Base-by-base conservation (phyloP, 805 yeast species). In the Hanseniaspora taiwanica region DNA sequence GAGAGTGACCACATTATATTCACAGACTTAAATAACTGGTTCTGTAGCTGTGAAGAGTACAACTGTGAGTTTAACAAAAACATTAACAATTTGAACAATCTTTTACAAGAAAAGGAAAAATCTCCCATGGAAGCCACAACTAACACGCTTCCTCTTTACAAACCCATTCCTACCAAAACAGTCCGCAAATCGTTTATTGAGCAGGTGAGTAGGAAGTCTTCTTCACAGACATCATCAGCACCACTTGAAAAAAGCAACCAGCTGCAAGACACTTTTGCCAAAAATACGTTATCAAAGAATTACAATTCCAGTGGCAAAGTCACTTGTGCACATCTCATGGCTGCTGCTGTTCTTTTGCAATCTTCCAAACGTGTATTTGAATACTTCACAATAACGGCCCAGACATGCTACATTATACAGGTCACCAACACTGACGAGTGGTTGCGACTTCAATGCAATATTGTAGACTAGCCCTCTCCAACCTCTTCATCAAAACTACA, bases 1-100 rank as follows among this genome's bases (percentile, higher is more conserved):
- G 39, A 36, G 19, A 14, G 16, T 6, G 27, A 35, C 6, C 13
- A 10, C 55, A 58, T 39, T 2, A 48, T 54, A 2, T 53, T 48
- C 35, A 59, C 56, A 3, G 62, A 59, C 42, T 36, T 59, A 8
- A 42, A 44, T 6, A 46, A 49, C 27, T 58, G 63, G 60, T 48
- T 48, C 18, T 60, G 64, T 40, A 54, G 63, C 2, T 60, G 64
- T 37, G 46, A 46, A 9, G 63, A 59, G 35, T 59, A 42, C 43
- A 43, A 49, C 14, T 45, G 49, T 17, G 46, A 43, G 17, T 53
- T 53, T 21, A 44, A 42, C 20, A 42, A 44, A 5, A 46, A 46
- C 38, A 34, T 45, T 12, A 10, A 33, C 9, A 19, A 29, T 29
- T 29, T 29, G 9, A n/a, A 16, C 8, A n/a, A 16, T 5, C 33